phyloP scores from a whole-genome alignment of 2,329 filamentous ascomycete genomes.

The Venturia effusa region DNA sequence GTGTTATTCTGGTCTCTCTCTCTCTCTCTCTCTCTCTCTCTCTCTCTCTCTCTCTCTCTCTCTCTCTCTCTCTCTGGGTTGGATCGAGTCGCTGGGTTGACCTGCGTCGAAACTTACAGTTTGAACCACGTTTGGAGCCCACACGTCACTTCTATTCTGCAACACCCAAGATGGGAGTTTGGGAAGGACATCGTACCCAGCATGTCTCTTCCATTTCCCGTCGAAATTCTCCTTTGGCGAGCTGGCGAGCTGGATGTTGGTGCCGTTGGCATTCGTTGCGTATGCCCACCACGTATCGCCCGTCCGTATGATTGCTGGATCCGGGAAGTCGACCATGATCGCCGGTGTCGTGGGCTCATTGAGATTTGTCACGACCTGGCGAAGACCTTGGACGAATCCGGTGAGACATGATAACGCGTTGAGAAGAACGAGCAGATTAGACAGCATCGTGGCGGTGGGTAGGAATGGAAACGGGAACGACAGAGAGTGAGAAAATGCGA shows the following conservation, averaged over 20 bases:
- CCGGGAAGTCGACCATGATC: slow-evolving; percentile 20
- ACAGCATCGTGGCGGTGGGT: not conserved
- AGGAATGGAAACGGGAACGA: not conserved
- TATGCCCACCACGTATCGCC: slow-evolving; percentile 27
- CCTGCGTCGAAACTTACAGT: not conserved
- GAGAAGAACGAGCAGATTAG: not conserved
- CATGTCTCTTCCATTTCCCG: slow-evolving; percentile 15
- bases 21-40: not conserved
- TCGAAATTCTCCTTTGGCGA: slow-evolving; percentile 14
- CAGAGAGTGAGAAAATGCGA: not conserved
- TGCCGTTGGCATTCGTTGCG: slow-evolving; percentile 25
- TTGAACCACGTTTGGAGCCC: slow-evolving; percentile 24
- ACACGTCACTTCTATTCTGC: slow-evolving; percentile 16
- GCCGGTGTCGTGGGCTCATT: not conserved
- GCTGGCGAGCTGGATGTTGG: slow-evolving; percentile 27
- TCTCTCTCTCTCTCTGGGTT: not conserved
- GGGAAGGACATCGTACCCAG: slow-evolving; percentile 20
- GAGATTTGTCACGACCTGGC: not conserved
- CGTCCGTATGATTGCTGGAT: slow-evolving; percentile 23
- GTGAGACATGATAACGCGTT: not conserved
- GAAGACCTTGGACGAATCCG: not conserved
- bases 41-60: no score
- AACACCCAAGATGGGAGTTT: slow-evolving; percentile 14
- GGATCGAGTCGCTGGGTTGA: not conserved
- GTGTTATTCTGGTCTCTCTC: not conserved